Conservation (phyloP, 1,139 yeast species). For the Geotrichum citri-aurantii region DNA sequence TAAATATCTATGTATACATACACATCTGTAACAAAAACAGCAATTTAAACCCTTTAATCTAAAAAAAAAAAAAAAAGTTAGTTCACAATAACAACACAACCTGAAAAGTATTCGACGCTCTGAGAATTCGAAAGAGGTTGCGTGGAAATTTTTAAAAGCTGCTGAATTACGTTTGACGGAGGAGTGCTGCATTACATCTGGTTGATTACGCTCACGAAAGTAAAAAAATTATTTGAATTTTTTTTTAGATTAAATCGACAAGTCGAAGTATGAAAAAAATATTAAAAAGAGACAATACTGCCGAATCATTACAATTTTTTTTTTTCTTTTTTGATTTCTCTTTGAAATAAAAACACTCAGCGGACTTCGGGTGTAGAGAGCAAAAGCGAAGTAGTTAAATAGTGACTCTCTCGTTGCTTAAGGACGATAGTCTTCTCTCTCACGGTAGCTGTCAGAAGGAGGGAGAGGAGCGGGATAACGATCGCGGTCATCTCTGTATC, state of each 20-base stretch:
- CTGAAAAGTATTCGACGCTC: background rate
- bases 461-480: constrained; percentile 20
- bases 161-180: background rate
- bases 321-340: background rate
- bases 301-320: background rate
- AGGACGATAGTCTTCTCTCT: constrained; percentile 23
- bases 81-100: background rate
- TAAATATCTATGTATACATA: background rate
- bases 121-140: background rate
- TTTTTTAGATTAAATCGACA: background rate
- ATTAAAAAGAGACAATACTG: background rate
- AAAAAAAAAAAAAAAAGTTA: background rate
- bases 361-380: background rate
- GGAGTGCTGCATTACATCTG: background rate
- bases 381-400: background rate
- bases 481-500: constrained; percentile 22
- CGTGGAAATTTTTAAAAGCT: background rate
- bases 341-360: background rate
- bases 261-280: background rate
- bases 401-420: background rate
- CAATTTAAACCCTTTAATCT: background rate
- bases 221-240: background rate
- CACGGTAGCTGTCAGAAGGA: constrained; percentile 22
- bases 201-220: background rate
- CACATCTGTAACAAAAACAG: no score